Conservation (phyloP, 306 rosid genomes). For the Notholithocarpus densiflorus region DNA sequence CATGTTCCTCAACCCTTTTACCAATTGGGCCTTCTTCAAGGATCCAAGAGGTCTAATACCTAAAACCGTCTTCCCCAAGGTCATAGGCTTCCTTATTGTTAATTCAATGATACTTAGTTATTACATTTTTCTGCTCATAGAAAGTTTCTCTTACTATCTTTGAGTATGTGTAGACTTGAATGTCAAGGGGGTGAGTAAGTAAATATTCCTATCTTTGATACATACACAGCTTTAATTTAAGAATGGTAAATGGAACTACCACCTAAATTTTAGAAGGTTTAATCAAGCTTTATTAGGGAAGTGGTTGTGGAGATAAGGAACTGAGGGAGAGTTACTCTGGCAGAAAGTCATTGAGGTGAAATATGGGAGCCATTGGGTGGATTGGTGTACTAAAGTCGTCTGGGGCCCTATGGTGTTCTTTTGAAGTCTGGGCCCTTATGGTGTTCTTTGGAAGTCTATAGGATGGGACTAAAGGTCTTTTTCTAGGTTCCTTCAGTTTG, state of each 20-base stretch:
- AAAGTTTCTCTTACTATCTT: background rate
- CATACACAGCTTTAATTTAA: background rate
- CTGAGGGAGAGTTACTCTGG: too few relatives aligned
- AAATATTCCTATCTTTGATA: background rate
- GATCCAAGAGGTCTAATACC: background rate
- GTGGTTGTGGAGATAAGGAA: too few relatives aligned
- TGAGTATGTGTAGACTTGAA: background rate
- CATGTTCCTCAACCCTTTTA: background rate
- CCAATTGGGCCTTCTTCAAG: background rate
- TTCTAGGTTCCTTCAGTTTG: too few relatives aligned
- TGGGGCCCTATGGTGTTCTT: too few relatives aligned
- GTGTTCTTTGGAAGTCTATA: too few relatives aligned
- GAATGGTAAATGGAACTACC: background rate
- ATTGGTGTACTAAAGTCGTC: too few relatives aligned
- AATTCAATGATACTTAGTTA: background rate
- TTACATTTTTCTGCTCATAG: background rate
- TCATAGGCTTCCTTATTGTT: background rate
- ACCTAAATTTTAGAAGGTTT: background rate
- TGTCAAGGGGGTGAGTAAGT: background rate
- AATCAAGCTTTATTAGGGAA: too few relatives aligned
- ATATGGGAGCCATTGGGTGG: too few relatives aligned
- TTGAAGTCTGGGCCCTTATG: too few relatives aligned
- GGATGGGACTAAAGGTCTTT: too few relatives aligned
- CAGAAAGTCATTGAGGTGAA: too few relatives aligned
- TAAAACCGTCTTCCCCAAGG: background rate